Percentiles rank a stretch among this genome's conserved stretches.
These are phyloP conservation scores for Septoria linicola DNA, from an alignment of 2,329 filamentous ascomycete species.

Conservation along the genomic window DNA sequence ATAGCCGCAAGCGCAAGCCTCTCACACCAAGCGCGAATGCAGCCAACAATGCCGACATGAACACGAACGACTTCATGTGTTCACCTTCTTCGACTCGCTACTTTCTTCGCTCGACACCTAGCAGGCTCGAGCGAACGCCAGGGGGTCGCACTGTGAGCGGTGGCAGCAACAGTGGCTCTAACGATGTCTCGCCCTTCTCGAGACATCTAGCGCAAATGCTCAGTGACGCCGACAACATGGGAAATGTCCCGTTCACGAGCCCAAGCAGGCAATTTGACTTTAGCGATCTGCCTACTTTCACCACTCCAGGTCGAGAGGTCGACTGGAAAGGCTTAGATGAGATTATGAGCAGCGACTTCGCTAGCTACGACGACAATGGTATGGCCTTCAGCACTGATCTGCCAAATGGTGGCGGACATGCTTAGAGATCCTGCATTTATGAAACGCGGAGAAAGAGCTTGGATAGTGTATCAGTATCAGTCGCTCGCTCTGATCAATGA, in stretches of 20 bases:
- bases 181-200: slow-evolving; percentile 57
- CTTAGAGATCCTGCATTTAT: background rate
- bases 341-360: slow-evolving; percentile 36
- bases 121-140: slow-evolving; percentile 38
- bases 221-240: slow-evolving; percentile 46
- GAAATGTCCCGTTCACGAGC: slow-evolving; percentile 30
- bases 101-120: slow-evolving; percentile 43
- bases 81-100: slow-evolving; percentile 37
- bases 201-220: slow-evolving; percentile 64
- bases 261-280: slow-evolving; percentile 36
- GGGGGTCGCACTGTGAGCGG: slow-evolving; percentile 31
- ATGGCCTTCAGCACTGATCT: slow-evolving; percentile 13
- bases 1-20: slow-evolving; percentile 38
- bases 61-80: slow-evolving; percentile 38
- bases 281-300: slow-evolving; percentile 36
- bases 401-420: slow-evolving; percentile 4
- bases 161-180: slow-evolving; percentile 15
- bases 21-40: slow-evolving; percentile 34
- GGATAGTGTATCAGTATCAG: slow-evolving; percentile 1
- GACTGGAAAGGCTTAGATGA: slow-evolving; percentile 34
- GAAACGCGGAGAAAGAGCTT: background rate
- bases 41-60: slow-evolving; percentile 27
- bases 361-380: slow-evolving; percentile 27
- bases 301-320: slow-evolving; percentile 32
- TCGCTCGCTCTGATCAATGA: slow-evolving; percentile 1